Evolutionary conservation across 371 early-diverging fungal species (phyloP), one percentile per base, ranked within the genome.

Genomic region (Phascolomyces articulosus): DNA sequence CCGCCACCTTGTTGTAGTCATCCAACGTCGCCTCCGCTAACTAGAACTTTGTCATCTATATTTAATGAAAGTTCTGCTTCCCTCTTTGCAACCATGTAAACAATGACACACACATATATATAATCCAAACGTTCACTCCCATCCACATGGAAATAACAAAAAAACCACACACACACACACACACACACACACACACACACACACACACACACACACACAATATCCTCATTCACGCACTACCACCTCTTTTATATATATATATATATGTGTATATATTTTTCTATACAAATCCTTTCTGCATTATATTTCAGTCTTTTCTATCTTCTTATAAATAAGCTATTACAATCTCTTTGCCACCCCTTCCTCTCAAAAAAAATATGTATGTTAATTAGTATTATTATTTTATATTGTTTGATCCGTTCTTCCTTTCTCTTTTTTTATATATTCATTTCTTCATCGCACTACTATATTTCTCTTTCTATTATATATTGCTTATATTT

Each of bases 41-140:
- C 56, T 15, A 34, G 20, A 18, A 38, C 18, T 31, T 38, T 55
- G 18, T 55, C 56, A 16, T 29, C 29, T 20, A 27, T 55, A 10
- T 40, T 59, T 27, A 40, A 59, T 27, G 60, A 40, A 23, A 40
- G 60, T 26, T 47, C 60, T 20, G 38, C 40, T 16, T 47, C 60
- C 11, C 24, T 59, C 24, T 44, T 40, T 59, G 60, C 47, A 15
- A 44, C 60, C 60, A 59, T 40, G 7, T 59, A 47, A 44, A 23
- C 34, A 34, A 9, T 34, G 2, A 9, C 34, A n/a, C 1, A n/a
- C 40, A 16, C 60, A 34, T 8, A 38, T 55, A 4, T 34, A 4
- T 6, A 18, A 7, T 8, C 20, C 26, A 55, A 8, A 6, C 38
- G 9, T 38, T 13, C 6, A 38, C 38, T 38, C 38, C 38, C n/a